A percentile compares a stretch with the other conserved stretches of the same genome.
Evolutionary conservation across 495 filamentous ascomycete genomes (phyloP).

Genomic region (Penicillium malachiteum): DNA sequence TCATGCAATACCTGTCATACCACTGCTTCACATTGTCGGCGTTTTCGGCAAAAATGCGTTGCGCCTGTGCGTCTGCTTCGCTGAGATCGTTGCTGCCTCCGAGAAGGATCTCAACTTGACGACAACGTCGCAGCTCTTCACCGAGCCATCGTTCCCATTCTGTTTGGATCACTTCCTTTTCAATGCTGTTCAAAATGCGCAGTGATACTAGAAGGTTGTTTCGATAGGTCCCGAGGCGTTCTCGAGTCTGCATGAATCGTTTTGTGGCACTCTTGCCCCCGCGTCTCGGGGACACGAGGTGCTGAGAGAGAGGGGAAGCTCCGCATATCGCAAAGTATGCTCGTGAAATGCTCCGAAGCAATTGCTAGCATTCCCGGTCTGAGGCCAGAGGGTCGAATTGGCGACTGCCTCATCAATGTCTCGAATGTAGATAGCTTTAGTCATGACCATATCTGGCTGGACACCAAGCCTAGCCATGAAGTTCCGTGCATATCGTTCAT

Average conservation of each 20-base stretch:
- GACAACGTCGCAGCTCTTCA: slow-evolving; percentile 69
- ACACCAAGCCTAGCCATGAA: slow-evolving; percentile 83
- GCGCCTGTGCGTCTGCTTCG: slow-evolving; percentile 23
- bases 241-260: slow-evolving; percentile 71
- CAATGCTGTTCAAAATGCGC: slow-evolving; percentile 84
- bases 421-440: slow-evolving; percentile 75
- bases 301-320: slow-evolving; percentile 31
- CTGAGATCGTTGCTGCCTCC: slow-evolving; percentile 27
- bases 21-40: slow-evolving; percentile 56
- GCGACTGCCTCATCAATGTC: slow-evolving; percentile 73
- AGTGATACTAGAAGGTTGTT: slow-evolving; percentile 90
- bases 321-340: slow-evolving; percentile 33
- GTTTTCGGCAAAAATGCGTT: slow-evolving; percentile 37
- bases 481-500: slow-evolving; percentile 71
- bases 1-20: slow-evolving; percentile 72
- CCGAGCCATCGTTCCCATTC: slow-evolving; percentile 92
- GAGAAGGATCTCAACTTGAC: slow-evolving; percentile 56
- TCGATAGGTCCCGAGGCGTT: slow-evolving; percentile 79
- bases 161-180: slow-evolving; percentile 74
- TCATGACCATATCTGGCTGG: slow-evolving; percentile 74
- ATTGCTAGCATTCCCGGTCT: slow-evolving; percentile 35
- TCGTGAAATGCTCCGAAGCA: slow-evolving; percentile 49
- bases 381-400: slow-evolving; percentile 40
- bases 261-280: slow-evolving; percentile 59
- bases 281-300: slow-evolving; percentile 35